Base-by-base conservation (phyloP, 305 asterid species). In the Rubia balearica region DNA sequence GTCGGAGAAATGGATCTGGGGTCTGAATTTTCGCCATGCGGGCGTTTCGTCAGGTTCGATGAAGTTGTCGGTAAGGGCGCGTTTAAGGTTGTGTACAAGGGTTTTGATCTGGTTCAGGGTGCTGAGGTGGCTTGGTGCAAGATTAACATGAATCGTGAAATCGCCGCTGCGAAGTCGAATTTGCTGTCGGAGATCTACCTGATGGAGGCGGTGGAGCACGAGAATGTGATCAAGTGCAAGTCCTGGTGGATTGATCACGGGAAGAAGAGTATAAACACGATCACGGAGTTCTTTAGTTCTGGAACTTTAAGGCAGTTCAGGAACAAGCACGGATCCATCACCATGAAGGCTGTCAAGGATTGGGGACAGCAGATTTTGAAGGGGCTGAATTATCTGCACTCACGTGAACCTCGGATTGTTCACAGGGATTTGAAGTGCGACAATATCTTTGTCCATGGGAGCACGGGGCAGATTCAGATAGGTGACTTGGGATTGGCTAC, bases 381-480 rank as follows among this genome's bases (percentile, higher is more conserved):
- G 60, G 74, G 74, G 33, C 38, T 61, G 45, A 7, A 61, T 16
- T 61, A 61, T 45, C 41, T 72, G 55, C 74, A 61, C 40, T 40
- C 45, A 7, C 56, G 38, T 3, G 51, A 45, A 8, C 74, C 74
- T 7, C 61, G 68, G 16, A 17, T 71, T 43, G 36, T 61, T 71
- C 74, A 71, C 22, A 61, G 74, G 60, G 74, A 71, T 51, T 63
- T 71, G 45, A 71, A 71, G 69, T 71, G 74, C 21, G 74, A 61
- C 36, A 71, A 71, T 10, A 71, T 71, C 33, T 71, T 71, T 49
- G 60, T 71, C 68, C 61, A 71, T 46, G 69, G 68, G 41, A 71
- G 27, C 51, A 64, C 36, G 0, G 74, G 69, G 57, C 30, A 71
- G 68, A 33, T 71, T 24, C 61, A 71, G 46, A 71, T 71, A 9